These are phyloP conservation scores for Cladorrhinum sp. DNA, from an alignment of 2,329 filamentous ascomycete species.

Conservation along the genomic window DNA sequence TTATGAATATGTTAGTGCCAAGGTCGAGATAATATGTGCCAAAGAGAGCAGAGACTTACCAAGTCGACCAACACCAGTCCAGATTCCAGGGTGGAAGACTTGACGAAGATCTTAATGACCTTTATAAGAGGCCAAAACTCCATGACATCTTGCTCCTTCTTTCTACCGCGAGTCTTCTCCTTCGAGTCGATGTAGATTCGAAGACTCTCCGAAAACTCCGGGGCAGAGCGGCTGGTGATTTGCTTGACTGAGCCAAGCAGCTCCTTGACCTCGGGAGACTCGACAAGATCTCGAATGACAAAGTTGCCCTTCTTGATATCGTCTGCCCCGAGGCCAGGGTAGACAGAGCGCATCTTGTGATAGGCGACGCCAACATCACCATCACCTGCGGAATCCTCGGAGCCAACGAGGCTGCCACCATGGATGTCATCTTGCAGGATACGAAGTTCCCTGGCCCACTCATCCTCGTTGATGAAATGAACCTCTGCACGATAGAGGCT, in stretches of 20 bases:
- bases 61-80: conserved; percentile 45
- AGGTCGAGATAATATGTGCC: neutral
- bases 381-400: conserved; percentile 33
- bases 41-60: conserved; percentile 27
- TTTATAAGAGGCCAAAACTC: conserved; percentile 52
- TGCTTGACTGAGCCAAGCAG: conserved; percentile 46
- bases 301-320: conserved; percentile 37
- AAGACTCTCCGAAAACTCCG: conserved; percentile 45
- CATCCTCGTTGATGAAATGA: conserved; percentile 51
- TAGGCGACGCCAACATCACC: conserved; percentile 43
- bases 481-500: conserved; percentile 51
- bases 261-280: conserved; percentile 35
- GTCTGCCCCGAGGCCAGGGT: conserved; percentile 36
- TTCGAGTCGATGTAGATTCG: conserved; percentile 55
- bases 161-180: conserved; percentile 37
- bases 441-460: conserved; percentile 53
- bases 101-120: conserved; percentile 42
- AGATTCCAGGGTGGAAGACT: conserved; percentile 34
- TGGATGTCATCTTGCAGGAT: conserved; percentile 48
- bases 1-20: conserved; percentile 14
- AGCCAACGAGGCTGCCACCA: conserved; percentile 26
- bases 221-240: conserved; percentile 34
- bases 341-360: conserved; percentile 50
- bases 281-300: conserved; percentile 41
- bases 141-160: conserved; percentile 31